Conservation (phyloP, 352 stramenopile species). For the Saprolegnia diclina region DNA sequence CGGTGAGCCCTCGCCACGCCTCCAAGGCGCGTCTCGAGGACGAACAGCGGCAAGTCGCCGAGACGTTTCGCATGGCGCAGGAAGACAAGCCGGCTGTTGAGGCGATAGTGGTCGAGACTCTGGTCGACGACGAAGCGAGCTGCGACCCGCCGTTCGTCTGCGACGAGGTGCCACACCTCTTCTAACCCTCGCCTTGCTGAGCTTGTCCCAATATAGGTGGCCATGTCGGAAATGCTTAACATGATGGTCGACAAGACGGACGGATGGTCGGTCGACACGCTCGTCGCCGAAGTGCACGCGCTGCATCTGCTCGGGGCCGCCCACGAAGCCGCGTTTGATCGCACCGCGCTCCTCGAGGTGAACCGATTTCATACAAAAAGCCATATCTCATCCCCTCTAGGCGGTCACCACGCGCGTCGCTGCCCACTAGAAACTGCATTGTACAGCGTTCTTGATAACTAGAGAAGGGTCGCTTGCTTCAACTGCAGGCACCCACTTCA, state of each 20-base stretch:
- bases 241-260: slow-evolving; percentile 52
- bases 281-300: neutral
- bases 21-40: slow-evolving; percentile 27
- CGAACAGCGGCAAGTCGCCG: slow-evolving; percentile 6
- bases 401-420: neutral
- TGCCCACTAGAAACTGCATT: no score
- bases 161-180: slow-evolving; percentile 71
- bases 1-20: slow-evolving; percentile 20
- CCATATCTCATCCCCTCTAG: no score
- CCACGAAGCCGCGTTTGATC: neutral
- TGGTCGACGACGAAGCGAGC: slow-evolving; percentile 1
- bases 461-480: neutral
- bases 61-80: slow-evolving; percentile 30
- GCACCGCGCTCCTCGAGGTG: neutral
- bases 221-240: slow-evolving; percentile 47
- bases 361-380: neutral
- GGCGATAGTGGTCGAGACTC: slow-evolving; percentile 13
- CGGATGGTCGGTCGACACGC: slow-evolving; percentile 53
- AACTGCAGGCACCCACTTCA: neutral
- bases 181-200: neutral
- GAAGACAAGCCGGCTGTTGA: slow-evolving; percentile 14
- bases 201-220: slow-evolving; percentile 33
- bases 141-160: slow-evolving; percentile 51
- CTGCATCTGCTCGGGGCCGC: neutral
- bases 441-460: neutral